A percentile compares a stretch with the other conserved stretches of the same genome.
Evolutionary conservation across 306 rosid species (phyloP).

Genomic region (Prunus kanzakura): DNA sequence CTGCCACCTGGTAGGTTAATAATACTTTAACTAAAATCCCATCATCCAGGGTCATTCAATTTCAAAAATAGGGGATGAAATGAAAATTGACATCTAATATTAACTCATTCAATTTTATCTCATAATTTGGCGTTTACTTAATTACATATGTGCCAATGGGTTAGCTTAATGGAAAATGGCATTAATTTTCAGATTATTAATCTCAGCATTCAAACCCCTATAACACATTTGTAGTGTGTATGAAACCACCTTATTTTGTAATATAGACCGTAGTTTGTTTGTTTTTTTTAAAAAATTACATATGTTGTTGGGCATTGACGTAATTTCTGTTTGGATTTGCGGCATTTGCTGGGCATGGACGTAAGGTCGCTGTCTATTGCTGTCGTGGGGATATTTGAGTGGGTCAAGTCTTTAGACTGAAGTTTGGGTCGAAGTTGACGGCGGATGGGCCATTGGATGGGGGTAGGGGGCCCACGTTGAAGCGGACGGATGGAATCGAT

Average conservation of each 20-base stretch:
- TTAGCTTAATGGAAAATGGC: fast-evolving
- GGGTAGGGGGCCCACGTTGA: background rate
- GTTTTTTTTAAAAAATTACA: background rate
- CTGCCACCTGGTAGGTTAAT: constrained; percentile 1
- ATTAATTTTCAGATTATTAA: fast-evolving
- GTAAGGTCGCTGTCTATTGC: background rate
- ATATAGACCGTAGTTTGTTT: too few relatives aligned
- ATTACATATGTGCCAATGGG: too few relatives aligned
- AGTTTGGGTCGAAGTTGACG: constrained; percentile 20
- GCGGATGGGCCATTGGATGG: background rate
- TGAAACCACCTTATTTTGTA: too few relatives aligned
- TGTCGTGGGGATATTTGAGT: background rate
- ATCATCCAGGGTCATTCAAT: background rate
- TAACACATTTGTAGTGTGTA: too few relatives aligned
- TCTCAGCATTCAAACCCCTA: fast-evolving
- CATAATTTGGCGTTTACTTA: too few relatives aligned
- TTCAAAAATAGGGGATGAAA: background rate
- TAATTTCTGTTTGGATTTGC: background rate
- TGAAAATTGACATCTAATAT: background rate
- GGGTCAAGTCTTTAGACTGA: constrained; percentile 7
- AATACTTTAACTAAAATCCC: background rate
- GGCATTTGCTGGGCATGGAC: background rate
- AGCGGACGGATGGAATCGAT: background rate
- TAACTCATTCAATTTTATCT: too few relatives aligned
- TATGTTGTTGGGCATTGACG: background rate